Conservation (phyloP, 257 asterid species). For the Fraxinus pennsylvanica region DNA sequence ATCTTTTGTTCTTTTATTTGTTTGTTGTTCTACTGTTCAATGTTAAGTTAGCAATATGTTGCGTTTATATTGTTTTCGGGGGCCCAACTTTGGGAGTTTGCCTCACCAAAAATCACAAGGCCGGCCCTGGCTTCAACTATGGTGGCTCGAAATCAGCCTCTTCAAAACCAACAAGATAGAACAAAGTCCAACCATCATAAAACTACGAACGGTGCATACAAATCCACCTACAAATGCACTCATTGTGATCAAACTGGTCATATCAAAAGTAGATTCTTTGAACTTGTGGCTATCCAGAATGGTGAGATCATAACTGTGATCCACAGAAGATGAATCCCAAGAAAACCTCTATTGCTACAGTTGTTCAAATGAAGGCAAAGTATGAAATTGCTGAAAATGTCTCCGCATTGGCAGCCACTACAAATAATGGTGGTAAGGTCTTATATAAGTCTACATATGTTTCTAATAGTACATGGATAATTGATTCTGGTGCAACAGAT, state of each 20-base stretch:
- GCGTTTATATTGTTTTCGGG: too few relatives aligned
- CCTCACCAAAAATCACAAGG: too few relatives aligned
- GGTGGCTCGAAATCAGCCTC: too few relatives aligned
- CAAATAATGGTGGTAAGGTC: slow-evolving; percentile 2
- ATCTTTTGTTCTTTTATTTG: too few relatives aligned
- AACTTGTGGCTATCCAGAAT: background rate
- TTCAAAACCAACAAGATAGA: too few relatives aligned
- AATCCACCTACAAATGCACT: background rate
- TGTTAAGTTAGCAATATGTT: too few relatives aligned
- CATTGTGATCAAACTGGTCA: background rate
- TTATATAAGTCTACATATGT: background rate
- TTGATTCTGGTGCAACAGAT: background rate
- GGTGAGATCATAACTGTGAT: background rate
- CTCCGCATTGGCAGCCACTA: background rate
- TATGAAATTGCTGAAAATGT: background rate
- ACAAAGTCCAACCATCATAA: too few relatives aligned
- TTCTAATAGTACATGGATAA: too few relatives aligned
- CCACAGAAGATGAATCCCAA: background rate
- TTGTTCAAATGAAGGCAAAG: background rate
- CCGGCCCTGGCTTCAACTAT: too few relatives aligned
- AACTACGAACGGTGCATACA: too few relatives aligned
- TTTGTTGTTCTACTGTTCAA: too few relatives aligned
- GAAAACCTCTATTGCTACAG: background rate
- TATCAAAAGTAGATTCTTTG: background rate
- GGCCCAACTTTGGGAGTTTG: too few relatives aligned